These are phyloP conservation scores for Podospora pseudopauciseta DNA, from an alignment of 495 filamentous ascomycete species.

Conservation along the genomic window DNA sequence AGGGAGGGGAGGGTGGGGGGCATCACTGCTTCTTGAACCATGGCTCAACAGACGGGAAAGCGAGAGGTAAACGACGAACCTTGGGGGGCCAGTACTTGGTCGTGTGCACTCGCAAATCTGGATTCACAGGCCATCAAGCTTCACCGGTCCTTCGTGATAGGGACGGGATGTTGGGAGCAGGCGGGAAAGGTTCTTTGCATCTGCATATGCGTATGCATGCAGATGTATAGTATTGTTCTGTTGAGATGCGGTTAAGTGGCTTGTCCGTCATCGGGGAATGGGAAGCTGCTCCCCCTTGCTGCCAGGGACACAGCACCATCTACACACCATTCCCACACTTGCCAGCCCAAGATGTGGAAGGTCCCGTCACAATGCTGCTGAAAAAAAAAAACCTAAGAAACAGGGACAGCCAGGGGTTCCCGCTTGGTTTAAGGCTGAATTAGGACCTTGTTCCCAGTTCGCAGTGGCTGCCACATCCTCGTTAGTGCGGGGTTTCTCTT, in stretches of 20 bases:
- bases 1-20: not conserved
- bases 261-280: slow-evolving; percentile 6
- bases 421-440: slow-evolving; percentile 20
- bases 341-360: not conserved
- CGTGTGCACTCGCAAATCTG: not conserved
- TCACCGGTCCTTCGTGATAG: slow-evolving; percentile 1
- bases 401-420: not conserved
- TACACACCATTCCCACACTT: not conserved
- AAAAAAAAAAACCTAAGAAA: slow-evolving; percentile 4
- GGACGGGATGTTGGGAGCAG: not conserved
- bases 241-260: not conserved
- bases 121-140: slow-evolving; percentile 3
- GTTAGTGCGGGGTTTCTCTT: slow-evolving; percentile 3
- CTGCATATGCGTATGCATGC: not conserved
- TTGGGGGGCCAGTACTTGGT: not conserved
- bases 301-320: not conserved
- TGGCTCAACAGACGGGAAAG: not conserved
- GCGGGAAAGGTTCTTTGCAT: not conserved
- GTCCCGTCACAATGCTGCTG: not conserved
- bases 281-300: not conserved
- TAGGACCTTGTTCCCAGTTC: not conserved
- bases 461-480: not conserved
- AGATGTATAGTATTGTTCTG: not conserved
- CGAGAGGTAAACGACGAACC: not conserved
- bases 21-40: not conserved